Evolutionary conservation across 2,329 filamentous ascomycete species (phyloP).

Genomic region (Trichophyton schoenleinii): DNA sequence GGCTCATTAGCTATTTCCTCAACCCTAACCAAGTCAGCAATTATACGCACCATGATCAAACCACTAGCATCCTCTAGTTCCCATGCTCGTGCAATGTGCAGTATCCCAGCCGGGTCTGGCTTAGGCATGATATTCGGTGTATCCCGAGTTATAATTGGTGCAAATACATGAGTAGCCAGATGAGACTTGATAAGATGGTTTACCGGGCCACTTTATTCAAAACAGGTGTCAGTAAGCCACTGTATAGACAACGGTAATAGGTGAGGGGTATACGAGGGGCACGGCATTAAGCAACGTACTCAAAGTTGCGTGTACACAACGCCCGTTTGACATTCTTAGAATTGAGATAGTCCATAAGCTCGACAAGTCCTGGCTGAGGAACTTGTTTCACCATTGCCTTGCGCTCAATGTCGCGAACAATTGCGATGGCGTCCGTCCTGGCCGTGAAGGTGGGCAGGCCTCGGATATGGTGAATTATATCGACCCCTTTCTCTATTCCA

Average conservation of each 20-base stretch:
- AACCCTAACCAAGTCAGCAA: not conserved
- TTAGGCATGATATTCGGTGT: slow-evolving; percentile 54
- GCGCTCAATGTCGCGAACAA: slow-evolving; percentile 68
- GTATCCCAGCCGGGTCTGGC: slow-evolving; percentile 73
- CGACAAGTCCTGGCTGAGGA: slow-evolving; percentile 65
- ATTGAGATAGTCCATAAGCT: slow-evolving; percentile 75
- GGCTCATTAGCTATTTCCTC: slow-evolving; percentile 4
- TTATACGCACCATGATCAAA: slow-evolving; percentile 43
- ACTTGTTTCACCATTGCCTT: slow-evolving; percentile 66
- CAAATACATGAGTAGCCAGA: slow-evolving; percentile 54
- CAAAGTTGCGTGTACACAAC: slow-evolving; percentile 92
- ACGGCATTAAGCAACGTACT: slow-evolving; percentile 32
- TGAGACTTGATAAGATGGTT: slow-evolving; percentile 52
- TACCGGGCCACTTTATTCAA: slow-evolving; percentile 27
- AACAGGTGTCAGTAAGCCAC: not conserved
- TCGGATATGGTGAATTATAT: slow-evolving; percentile 86
- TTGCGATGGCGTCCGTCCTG: slow-evolving; percentile 54
- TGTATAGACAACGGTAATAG: not conserved
- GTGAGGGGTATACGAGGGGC: not conserved
- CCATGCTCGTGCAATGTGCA: slow-evolving; percentile 74
- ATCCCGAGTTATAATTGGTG: slow-evolving; percentile 76
- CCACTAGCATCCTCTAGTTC: slow-evolving; percentile 41
- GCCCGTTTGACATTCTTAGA: slow-evolving; percentile 55
- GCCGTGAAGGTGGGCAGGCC: slow-evolving; percentile 48
- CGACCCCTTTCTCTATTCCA: slow-evolving; percentile 55